Base-by-base conservation (phyloP, 345 rosid genomes). In the Eucalyptus coolabah region DNA sequence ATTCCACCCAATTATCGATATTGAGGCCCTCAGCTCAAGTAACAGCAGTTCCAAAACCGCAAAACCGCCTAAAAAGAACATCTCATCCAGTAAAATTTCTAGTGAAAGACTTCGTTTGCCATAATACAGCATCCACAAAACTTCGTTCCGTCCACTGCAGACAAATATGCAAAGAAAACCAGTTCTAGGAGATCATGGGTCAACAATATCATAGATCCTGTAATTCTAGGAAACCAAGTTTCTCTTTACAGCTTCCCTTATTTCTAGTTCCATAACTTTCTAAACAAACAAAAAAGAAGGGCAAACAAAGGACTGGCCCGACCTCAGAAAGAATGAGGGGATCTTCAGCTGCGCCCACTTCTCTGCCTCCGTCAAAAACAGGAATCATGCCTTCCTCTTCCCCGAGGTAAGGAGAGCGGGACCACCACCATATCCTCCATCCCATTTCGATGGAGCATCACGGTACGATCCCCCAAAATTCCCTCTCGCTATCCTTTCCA, bases 361-460 rank as follows among this genome's bases (percentile, higher is more conserved):
- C n/a, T 63, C 69, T 63, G 69, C 69, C 69, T 63, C 69, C 69
- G 69, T 63, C 69, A 51, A 51, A 24, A 59, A 16, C 83, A 13
- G 32, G 90, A 87, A 94, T 92, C 91, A 93, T 88, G 42, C 94
- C 94, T 88, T 94, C 94, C 92, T 94, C 94, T 28, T 91, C 92
- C 14, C 88, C 93, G 19, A 65, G 40, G 77, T 42, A 86, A 50
- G 87, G 50, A 30, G 89, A 47, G 15, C 23, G 86, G 49, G 87
- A 50, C 32, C 81, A 56, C 26, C 89, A 21, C 28, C 32, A 67
- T 51, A 24, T 59, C n/a, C 87, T 47, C 88, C 88, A 86, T 85
- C 40, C 12, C 50, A 56, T 26, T 60, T 50, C 28, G 49, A 88
- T 19, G 34, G 69, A 63, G 65, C 34, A 6, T 63, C 69, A 30